These are phyloP conservation scores for Leccinum obscurum DNA, from an alignment of 768 basidiomycete species.

Conservation along the genomic window DNA sequence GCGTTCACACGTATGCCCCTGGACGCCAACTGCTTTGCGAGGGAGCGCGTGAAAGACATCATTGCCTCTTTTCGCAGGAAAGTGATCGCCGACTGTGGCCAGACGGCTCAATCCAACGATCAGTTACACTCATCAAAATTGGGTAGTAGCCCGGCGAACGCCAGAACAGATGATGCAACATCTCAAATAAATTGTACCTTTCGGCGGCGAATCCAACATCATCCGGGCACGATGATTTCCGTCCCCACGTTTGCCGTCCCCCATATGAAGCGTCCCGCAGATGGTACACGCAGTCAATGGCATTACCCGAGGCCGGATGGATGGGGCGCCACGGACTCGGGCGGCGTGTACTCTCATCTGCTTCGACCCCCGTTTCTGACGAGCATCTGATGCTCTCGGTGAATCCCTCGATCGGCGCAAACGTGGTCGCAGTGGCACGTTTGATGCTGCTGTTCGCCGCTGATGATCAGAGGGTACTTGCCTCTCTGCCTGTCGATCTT, in stretches of 20 bases:
- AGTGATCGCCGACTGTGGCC: constrained; percentile 45
- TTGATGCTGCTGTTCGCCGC: constrained; percentile 51
- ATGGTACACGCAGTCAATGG: not conserved
- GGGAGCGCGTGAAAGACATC: constrained; percentile 53
- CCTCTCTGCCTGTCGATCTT: constrained; percentile 22
- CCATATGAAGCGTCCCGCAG: no score
- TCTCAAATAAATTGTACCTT: no score
- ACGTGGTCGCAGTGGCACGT: constrained; percentile 48
- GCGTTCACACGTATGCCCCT: constrained; percentile 60
- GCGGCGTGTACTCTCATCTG: constrained; percentile 27
- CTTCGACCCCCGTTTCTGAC: constrained; percentile 44
- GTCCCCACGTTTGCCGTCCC: no score
- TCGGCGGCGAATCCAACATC: no score
- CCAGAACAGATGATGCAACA: constrained; percentile 39
- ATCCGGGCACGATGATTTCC: no score
- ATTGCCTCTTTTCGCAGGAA: constrained; percentile 61
- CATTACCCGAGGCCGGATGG: not conserved
- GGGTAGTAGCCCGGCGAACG: constrained; percentile 32
- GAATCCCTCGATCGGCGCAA: constrained; percentile 46
- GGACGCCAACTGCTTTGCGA: constrained; percentile 51
- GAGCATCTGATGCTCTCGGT: constrained; percentile 46
- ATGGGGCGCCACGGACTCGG: not conserved
- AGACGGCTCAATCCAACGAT: not conserved
- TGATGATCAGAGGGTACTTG: constrained; percentile 23
- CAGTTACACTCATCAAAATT: constrained; percentile 25